Conservation (phyloP, 306 rosid species). For the Gleditsia sinensis region DNA sequence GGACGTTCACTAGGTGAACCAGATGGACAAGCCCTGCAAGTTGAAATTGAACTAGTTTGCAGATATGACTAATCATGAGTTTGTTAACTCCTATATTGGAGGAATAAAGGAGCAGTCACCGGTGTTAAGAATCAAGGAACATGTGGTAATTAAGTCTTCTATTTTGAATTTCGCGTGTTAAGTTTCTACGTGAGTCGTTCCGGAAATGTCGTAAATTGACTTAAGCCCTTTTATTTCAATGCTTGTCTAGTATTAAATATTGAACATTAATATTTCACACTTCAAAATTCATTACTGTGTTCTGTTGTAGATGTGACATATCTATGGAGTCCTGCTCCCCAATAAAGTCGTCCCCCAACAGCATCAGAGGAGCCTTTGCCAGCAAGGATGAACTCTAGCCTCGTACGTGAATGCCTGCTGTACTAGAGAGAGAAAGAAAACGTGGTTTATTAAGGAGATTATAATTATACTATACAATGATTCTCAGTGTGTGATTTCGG, state of each 20-base stretch:
- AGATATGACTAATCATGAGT: slow-evolving; percentile 50
- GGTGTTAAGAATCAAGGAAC: slow-evolving; percentile 51
- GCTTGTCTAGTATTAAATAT: neutral
- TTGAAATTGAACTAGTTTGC: slow-evolving; percentile 55
- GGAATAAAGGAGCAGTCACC: slow-evolving; percentile 51
- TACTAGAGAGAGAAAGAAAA: too few relatives aligned
- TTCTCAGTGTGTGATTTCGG: too few relatives aligned
- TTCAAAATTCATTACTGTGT: neutral
- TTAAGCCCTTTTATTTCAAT: too few relatives aligned
- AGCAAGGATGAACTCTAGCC: neutral
- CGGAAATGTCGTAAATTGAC: too few relatives aligned
- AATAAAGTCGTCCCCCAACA: neutral
- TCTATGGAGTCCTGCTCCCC: neutral
- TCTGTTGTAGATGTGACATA: slow-evolving; percentile 26
- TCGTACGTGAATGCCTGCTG: neutral
- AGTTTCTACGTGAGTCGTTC: too few relatives aligned
- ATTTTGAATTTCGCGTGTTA: too few relatives aligned
- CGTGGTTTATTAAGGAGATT: neutral
- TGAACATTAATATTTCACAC: neutral
- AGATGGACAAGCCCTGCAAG: slow-evolving; percentile 54
- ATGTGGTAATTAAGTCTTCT: too few relatives aligned
- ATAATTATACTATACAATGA: neutral
- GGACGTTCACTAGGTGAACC: slow-evolving; percentile 50
- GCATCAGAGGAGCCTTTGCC: neutral
- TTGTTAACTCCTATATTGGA: slow-evolving; percentile 48